Percentiles rank a stretch among this genome's conserved stretches.
Evolutionary conservation across 2,329 filamentous ascomycete genomes (phyloP).

Genomic region (Aspergillus tubingensis): DNA sequence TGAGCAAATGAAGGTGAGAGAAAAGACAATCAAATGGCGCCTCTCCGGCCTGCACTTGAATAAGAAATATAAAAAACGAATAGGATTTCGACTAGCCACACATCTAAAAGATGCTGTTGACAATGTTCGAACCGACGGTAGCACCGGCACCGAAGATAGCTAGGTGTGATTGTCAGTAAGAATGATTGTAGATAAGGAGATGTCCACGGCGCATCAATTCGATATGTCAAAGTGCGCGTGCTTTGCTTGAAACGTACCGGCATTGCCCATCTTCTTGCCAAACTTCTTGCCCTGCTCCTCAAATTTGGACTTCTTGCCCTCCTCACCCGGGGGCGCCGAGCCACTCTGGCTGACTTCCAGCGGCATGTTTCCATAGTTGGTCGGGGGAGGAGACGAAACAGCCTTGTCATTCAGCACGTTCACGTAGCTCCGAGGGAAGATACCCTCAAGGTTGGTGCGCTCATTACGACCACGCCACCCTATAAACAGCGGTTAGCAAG

Average conservation of each 20-base stretch:
- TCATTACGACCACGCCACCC: constrained; percentile 83
- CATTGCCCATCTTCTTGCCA: constrained; percentile 87
- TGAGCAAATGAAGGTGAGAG: constrained; percentile 22
- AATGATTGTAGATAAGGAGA: neutral
- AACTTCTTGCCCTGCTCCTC: constrained; percentile 87
- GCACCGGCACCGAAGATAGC: constrained; percentile 93
- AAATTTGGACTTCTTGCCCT: constrained; percentile 61
- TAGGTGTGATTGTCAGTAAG: constrained; percentile 38
- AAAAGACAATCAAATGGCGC: constrained; percentile 7
- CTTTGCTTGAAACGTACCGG: constrained; percentile 42
- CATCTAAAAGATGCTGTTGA: constrained; percentile 81
- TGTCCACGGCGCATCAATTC: neutral
- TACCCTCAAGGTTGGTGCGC: constrained; percentile 80
- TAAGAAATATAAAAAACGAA: neutral
- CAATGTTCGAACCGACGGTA: constrained; percentile 84
- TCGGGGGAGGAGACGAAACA: constrained; percentile 40
- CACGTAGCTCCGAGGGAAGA: constrained; percentile 93
- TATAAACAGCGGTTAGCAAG: constrained; percentile 26
- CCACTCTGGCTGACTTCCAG: constrained; percentile 68
- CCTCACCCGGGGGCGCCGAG: constrained; percentile 40
- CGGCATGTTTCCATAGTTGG: constrained; percentile 63
- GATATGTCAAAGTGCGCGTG: neutral
- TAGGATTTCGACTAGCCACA: neutral
- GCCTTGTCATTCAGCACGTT: constrained; percentile 66
- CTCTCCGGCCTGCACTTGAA: constrained; percentile 7